phyloP scores from a whole-genome alignment of 805 yeast genomes.

The Pachysolen tannophilus region DNA sequence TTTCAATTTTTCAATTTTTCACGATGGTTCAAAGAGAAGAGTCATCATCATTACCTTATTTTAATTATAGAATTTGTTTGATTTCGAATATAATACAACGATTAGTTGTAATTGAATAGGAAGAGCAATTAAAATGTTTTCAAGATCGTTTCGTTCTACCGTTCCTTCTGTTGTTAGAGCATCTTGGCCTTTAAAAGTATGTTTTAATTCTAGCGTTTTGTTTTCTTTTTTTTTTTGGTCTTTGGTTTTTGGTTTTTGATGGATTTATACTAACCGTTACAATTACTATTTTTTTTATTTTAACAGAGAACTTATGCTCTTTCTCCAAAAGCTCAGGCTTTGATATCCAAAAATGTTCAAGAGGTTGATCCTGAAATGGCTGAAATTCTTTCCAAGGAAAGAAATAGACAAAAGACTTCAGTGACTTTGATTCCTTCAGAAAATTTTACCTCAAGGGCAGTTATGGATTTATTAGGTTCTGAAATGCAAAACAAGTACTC shows the following conservation, averaged over 20 bases:
- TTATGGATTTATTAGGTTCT: conserved; percentile 89
- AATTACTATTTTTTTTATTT: too few species aligned
- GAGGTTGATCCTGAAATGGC: conserved; percentile 83
- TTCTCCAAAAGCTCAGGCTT: conserved; percentile 37
- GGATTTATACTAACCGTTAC: too few species aligned
- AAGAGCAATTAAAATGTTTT: conserved; percentile 1
- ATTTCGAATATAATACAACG: too few species aligned
- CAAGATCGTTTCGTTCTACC: conserved; percentile 4
- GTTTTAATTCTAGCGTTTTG: too few species aligned
- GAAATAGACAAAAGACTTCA: conserved; percentile 82
- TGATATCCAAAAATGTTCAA: conserved; percentile 54
- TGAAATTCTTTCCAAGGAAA: conserved; percentile 67
- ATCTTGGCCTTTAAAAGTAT: too few species aligned
- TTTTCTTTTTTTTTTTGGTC: too few species aligned
- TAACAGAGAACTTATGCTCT: conserved; percentile 30
- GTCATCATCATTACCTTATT: too few species aligned
- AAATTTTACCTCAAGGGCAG: conserved; percentile 92
- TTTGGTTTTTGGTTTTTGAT: too few species aligned
- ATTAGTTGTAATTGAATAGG: too few species aligned
- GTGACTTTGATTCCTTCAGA: conserved; percentile 92
- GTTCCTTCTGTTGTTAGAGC: not conserved
- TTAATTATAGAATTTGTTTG: too few species aligned
- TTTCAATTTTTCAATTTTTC: too few species aligned
- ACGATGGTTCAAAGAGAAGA: too few species aligned
- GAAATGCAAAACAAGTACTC: conserved; percentile 98